These are phyloP conservation scores for Phytophthora sansomeana DNA, from an alignment of 352 stramenopile genomes.

Conservation along the genomic window DNA sequence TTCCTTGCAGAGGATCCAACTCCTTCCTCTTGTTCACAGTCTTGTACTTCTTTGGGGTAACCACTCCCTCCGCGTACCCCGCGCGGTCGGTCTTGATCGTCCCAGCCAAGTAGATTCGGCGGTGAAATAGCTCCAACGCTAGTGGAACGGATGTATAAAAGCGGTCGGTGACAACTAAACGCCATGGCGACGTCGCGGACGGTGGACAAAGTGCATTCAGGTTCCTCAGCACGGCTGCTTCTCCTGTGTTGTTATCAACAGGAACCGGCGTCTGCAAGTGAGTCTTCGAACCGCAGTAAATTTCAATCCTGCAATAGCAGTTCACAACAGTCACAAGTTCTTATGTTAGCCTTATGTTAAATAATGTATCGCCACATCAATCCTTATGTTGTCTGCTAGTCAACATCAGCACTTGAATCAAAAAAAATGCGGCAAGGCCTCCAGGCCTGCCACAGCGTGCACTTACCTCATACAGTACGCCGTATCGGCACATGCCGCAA, in stretches of 20 bases:
- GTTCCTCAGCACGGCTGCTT: slow-evolving; percentile 12
- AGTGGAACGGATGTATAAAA: slow-evolving; percentile 14
- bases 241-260: slow-evolving; percentile 15
- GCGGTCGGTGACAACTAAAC: slow-evolving; percentile 6
- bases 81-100: slow-evolving; percentile 4
- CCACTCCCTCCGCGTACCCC: background rate
- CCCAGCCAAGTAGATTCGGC: slow-evolving; percentile 2
- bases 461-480: slow-evolving; percentile 18
- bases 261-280: slow-evolving; percentile 4
- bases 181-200: slow-evolving; percentile 2
- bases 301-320: slow-evolving; percentile 12
- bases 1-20: background rate
- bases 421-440: background rate
- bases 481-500: slow-evolving; percentile 13
- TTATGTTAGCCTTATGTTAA: slow-evolving; percentile 5
- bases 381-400: background rate
- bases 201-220: slow-evolving; percentile 6
- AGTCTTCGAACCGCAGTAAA: slow-evolving; percentile 19
- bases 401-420: slow-evolving; percentile 9
- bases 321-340: background rate
- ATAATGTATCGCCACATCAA: background rate
- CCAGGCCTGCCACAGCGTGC: background rate
- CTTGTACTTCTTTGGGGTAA: slow-evolving; percentile 1
- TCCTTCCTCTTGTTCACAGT: background rate
- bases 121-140: slow-evolving; percentile 6